Base-by-base conservation (phyloP, 2,329 filamentous ascomycete species). In the Fusarium dimerum region DNA sequence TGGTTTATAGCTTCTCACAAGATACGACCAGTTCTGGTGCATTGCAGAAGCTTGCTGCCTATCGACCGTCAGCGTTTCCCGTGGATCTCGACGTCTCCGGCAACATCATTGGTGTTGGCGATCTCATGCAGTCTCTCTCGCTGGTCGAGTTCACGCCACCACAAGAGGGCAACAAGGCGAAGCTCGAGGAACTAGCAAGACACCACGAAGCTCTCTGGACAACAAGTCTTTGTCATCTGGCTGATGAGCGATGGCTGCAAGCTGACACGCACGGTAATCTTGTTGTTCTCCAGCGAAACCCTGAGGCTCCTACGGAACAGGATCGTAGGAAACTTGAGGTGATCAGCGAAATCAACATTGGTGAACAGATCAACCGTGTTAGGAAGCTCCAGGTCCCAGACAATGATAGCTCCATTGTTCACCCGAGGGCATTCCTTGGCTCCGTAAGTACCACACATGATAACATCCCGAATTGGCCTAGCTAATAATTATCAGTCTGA, bases 301-400 rank as follows among this genome's bases (percentile, higher is more conserved):
- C 76, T 3, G 79, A 86, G 2, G 90, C 89, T 0, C 86, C 91
- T 1, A 91, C 86, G 0, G 80, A 82, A 2, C 87, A 94, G 47
- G 91, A 96, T 62, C 82, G 80, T 54, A 81, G 81, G 45, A 79
- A 85, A 29, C 74, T 97, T 59, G 81, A 90, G 40, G 78, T 92
- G 6, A 90, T 84, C 1, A 87, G 88, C 54, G 92, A 97, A 71
- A 84, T 97, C 57, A 85, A 88, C 42, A 78, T 99, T 10, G 92
- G 94, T 1, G 93, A 99, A 70, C 91, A 94, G 82, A 90, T 97
- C 50, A 99, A 99, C 67, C 83, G 85, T 32, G 96, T 97, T 50
- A 83, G 87, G 18, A 83, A 83, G 29, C 83, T 97, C 16, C 79
- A 87, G 48, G 84, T 95, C 10, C 79, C 84, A 29, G 77, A 84